Conservation (phyloP, 495 filamentous ascomycete genomes). For the Hypomontagnella submonticulosa region DNA sequence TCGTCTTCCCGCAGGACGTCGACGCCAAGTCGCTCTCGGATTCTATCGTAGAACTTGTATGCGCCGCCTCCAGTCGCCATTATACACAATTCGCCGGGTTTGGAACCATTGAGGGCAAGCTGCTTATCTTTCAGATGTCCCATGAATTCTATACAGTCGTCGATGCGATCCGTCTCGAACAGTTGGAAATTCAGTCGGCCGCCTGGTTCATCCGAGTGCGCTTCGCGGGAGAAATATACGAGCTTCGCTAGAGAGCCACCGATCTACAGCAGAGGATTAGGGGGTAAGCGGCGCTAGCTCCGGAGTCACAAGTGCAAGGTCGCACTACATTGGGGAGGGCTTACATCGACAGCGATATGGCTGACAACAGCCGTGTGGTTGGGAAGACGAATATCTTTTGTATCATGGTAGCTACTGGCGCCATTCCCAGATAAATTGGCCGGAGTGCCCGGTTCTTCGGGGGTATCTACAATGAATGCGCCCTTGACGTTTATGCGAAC, state of each 20-base stretch:
- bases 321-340: constrained; percentile 43
- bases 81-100: constrained; percentile 75
- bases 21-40: constrained; percentile 81
- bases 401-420: constrained; percentile 73
- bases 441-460: constrained; percentile 61
- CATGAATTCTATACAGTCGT: constrained; percentile 91
- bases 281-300: constrained; percentile 2
- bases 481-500: constrained; percentile 95
- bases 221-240: constrained; percentile 94
- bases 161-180: constrained; percentile 94
- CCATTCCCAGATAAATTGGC: constrained; percentile 58
- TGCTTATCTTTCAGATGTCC: constrained; percentile 82
- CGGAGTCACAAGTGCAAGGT: constrained; percentile 3
- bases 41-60: constrained; percentile 93
- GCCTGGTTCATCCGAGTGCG: constrained; percentile 78
- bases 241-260: constrained; percentile 95
- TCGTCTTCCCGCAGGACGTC: constrained; percentile 94
- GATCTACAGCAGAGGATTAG: constrained; percentile 69
- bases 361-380: constrained; percentile 93
- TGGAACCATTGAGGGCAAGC: constrained; percentile 73
- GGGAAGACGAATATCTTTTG: constrained; percentile 92
- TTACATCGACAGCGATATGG: constrained; percentile 95
- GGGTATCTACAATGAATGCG: constrained; percentile 90
- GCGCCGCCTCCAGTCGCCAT: constrained; percentile 96
- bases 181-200: constrained; percentile 93